Conservation (phyloP, 768 basidiomycete genomes). For the Lanmaoa rubissima region DNA sequence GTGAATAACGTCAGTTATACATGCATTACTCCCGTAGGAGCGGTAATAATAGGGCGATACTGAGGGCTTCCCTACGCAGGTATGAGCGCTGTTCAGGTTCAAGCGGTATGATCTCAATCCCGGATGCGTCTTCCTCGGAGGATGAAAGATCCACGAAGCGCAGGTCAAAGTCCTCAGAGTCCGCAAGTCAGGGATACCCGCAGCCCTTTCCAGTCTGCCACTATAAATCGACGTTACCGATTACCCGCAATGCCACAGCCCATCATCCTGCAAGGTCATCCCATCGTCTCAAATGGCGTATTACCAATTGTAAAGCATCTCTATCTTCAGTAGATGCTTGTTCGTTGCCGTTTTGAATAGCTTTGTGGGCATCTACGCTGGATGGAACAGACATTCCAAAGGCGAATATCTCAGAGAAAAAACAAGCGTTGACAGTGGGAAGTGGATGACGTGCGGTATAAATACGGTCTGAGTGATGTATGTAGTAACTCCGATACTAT, state of each 20-base stretch:
- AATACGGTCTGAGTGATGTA: conserved; percentile 26
- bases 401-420: neutral
- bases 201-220: conserved; percentile 76
- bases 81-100: conserved; percentile 98
- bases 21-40: conserved; percentile 38
- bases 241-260: conserved; percentile 37
- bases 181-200: conserved; percentile 73
- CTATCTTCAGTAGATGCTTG: conserved; percentile 34
- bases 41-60: conserved; percentile 51
- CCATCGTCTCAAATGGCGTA: conserved; percentile 28
- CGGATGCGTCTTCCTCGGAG: conserved; percentile 35
- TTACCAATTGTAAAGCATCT: conserved; percentile 62
- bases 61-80: conserved; percentile 98
- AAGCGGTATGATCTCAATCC: conserved; percentile 97
- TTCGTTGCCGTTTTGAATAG: conserved; percentile 24
- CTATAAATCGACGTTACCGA: conserved; percentile 73
- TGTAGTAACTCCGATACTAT: conserved; percentile 25
- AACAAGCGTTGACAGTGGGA: neutral
- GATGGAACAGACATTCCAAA: conserved; percentile 24
- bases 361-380: conserved; percentile 10
- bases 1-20: conserved; percentile 47
- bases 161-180: conserved; percentile 16
- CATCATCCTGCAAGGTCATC: conserved; percentile 32
- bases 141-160: conserved; percentile 7
- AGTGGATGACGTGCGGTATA: conserved; percentile 22